Base-by-base conservation (phyloP, 768 basidiomycete species). In the Collybia sordida region DNA sequence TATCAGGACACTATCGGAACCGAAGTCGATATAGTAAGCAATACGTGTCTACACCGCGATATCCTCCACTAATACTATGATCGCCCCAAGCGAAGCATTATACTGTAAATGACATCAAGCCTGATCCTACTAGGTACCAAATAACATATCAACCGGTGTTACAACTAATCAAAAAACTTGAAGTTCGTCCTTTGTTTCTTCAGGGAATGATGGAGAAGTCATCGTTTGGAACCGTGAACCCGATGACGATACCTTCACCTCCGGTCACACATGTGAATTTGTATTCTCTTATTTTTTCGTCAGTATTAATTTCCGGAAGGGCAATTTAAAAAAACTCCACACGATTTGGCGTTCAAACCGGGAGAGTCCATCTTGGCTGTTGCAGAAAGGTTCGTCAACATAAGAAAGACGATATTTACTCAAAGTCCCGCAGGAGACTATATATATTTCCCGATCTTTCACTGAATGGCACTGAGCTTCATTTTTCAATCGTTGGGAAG, bases 21-120 rank as follows among this genome's bases (percentile, higher is more conserved):
- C 28, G 42, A 44, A 21, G 15, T 34, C 14, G 28, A 59, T 52
- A 40, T 28, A 36, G 46, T 22, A 9, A 19, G 34, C 19, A 7
- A 23, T 14, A 40, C 22, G 18, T 18, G 14, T 35, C 23, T 44
- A 27, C 12, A 25, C 25, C 23, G 21, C 15, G n/a, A n/a, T n/a
- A 41, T 43, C 9, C 5, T 42, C 12, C 49, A 38, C 45, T 38
- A 9, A 21, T 15, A 25, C 21, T 8, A 17, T 36, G 52, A 49
- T 28, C 49, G 51, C 7, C 64, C 42, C 19, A 76, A 74, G 52
- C 46, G 15, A 82, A 80, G 53, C 70, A 83, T 52, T 84, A 82
- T 51, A 69, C 78, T 0, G 73, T 86, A 0, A 74, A 77, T 42
- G 81, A 84, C 50, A 68, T 83, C 34, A 76, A 75, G 18, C 80